phyloP scores from a whole-genome alignment of 1,284 basidiomycete genomes.

The Malassezia psittaci region DNA sequence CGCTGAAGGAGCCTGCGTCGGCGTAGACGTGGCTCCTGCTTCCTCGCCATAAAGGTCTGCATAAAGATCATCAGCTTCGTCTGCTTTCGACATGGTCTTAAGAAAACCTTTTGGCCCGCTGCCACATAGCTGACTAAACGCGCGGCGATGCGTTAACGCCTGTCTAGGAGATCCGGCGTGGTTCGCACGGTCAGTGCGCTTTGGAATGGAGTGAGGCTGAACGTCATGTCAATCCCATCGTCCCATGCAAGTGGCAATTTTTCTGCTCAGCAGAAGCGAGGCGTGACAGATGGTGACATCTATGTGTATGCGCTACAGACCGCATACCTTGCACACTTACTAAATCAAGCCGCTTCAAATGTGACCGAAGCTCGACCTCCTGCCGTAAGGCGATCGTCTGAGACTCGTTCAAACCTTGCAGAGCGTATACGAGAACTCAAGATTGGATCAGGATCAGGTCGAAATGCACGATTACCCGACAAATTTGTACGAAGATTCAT shows the following conservation, averaged over 20 bases:
- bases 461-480: slow-evolving; percentile 35
- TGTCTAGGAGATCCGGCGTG: no score
- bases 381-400: slow-evolving; percentile 2
- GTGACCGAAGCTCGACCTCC: slow-evolving; percentile 5
- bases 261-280: slow-evolving; percentile 16
- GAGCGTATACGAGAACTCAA: slow-evolving; percentile 34
- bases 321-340: slow-evolving; percentile 27
- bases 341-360: slow-evolving; percentile 8
- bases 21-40: slow-evolving; percentile 1
- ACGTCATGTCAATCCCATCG: background rate
- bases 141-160: background rate
- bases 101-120: background rate
- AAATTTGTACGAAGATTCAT: slow-evolving; percentile 41
- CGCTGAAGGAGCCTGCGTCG: background rate
- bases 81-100: slow-evolving; percentile 14
- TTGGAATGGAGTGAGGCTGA: background rate
- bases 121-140: slow-evolving; percentile 5
- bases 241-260: slow-evolving; percentile 18
- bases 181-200: no score
- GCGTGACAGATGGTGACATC: slow-evolving; percentile 42
- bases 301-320: slow-evolving; percentile 42
- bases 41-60: slow-evolving; percentile 19
- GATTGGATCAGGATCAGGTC: slow-evolving; percentile 16
- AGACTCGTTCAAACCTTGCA: slow-evolving; percentile 13
- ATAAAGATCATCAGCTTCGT: slow-evolving; percentile 19